phyloP scores from a whole-genome alignment of 176 grass and related monocot genomes.

The Hsuehochloa calcarea region DNA sequence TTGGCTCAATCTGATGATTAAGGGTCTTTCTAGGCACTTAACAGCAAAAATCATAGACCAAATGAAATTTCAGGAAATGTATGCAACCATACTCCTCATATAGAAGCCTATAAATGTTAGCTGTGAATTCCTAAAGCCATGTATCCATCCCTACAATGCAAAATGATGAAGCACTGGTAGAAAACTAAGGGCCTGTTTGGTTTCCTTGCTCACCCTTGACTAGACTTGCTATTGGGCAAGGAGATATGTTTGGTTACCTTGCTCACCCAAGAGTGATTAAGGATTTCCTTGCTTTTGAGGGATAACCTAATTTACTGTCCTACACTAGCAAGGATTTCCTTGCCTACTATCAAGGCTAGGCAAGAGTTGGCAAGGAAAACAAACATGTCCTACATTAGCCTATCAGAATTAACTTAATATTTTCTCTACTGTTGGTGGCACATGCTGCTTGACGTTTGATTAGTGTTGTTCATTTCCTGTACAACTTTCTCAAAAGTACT shows the following conservation, averaged over 20 bases:
- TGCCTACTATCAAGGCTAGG: neutral
- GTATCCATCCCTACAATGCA: conserved; percentile 4
- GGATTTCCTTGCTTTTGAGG: neutral
- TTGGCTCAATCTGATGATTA: neutral
- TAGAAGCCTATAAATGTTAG: conserved; percentile 5
- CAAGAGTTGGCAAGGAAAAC: neutral
- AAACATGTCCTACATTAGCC: neutral
- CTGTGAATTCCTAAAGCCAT: conserved; percentile 8
- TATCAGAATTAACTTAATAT: neutral
- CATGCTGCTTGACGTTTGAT: neutral
- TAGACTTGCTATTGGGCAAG: too few relatives aligned
- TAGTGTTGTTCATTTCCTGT: conserved; percentile 7
- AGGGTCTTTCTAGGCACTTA: neutral
- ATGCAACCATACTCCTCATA: neutral
- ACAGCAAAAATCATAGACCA: neutral
- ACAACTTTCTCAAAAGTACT: neutral
- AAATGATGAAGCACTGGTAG: conserved; percentile 19
- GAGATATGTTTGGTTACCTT: too few relatives aligned
- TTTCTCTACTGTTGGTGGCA: conserved; percentile 8
- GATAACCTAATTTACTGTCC: neutral
- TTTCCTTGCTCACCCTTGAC: neutral
- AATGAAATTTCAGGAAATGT: neutral
- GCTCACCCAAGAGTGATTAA: too few relatives aligned
- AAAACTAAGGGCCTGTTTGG: neutral
- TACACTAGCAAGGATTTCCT: neutral